Evolutionary conservation across 495 filamentous ascomycete genomes (phyloP).

Genomic region (Penicillium flavigenum): DNA sequence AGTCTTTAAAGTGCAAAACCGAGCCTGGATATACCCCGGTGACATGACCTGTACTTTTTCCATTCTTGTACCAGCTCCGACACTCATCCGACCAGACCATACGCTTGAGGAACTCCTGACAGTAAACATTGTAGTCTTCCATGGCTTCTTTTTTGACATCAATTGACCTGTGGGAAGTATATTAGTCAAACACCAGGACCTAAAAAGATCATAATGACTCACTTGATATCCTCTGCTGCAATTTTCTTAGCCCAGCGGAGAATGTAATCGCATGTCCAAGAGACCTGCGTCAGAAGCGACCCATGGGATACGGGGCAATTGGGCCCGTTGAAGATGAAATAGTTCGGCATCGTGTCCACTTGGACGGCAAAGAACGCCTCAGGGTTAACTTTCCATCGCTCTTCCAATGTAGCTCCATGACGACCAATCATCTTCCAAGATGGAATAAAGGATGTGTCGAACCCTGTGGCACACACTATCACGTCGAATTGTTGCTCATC

Average conservation of each 20-base stretch:
- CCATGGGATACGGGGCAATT: slow-evolving; percentile 54
- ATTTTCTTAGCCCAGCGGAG: slow-evolving; percentile 43
- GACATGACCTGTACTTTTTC: slow-evolving; percentile 11
- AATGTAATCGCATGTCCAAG: slow-evolving; percentile 37
- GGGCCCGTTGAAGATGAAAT: slow-evolving; percentile 55
- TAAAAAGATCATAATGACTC: not conserved
- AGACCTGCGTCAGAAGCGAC: slow-evolving; percentile 42
- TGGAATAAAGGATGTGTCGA: slow-evolving; percentile 42
- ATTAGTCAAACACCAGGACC: not conserved
- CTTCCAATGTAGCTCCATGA: slow-evolving; percentile 29
- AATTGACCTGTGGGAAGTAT: slow-evolving; percentile 18
- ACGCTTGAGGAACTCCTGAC: slow-evolving; percentile 37
- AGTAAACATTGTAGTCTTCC: slow-evolving; percentile 39
- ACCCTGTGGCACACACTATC: slow-evolving; percentile 51
- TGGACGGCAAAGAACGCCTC: slow-evolving; percentile 41
- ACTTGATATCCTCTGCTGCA: slow-evolving; percentile 45
- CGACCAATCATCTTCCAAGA: slow-evolving; percentile 34
- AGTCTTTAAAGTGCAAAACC: slow-evolving; percentile 7
- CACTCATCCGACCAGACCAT: slow-evolving; percentile 47
- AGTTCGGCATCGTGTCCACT: slow-evolving; percentile 44
- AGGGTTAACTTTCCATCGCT: slow-evolving; percentile 24
- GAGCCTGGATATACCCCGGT: slow-evolving; percentile 15
- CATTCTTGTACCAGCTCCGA: slow-evolving; percentile 50
- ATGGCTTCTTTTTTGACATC: slow-evolving; percentile 37
- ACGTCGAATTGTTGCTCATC: slow-evolving; percentile 41